Conservation (phyloP, 1,139 yeast species). For the Taphrina deformans region DNA sequence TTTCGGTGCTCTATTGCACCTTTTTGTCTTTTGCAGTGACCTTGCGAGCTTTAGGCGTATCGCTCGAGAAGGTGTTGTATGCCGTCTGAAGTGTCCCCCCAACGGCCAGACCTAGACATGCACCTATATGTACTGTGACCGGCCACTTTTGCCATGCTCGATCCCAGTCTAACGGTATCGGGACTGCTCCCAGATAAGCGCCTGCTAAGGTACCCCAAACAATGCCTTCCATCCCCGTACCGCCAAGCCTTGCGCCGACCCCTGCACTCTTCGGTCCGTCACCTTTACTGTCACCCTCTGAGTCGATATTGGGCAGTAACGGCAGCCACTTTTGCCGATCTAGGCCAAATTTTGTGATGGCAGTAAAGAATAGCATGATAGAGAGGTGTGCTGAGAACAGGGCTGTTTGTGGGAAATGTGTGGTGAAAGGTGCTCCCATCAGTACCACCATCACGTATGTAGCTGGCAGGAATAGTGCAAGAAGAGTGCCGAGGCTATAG, state of each 20-base stretch:
- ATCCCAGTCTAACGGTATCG: constrained; percentile 97
- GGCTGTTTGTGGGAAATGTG: constrained; percentile 2
- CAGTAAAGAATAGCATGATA: neutral
- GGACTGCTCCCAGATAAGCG: constrained; percentile 90
- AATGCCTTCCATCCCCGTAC: constrained; percentile 9
- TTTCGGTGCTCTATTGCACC: neutral
- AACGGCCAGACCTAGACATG: constrained; percentile 65
- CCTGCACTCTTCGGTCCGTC: neutral
- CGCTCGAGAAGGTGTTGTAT: neutral
- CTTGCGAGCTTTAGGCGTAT: neutral
- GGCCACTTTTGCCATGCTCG: constrained; percentile 98
- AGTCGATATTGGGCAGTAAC: neutral
- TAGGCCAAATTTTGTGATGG: constrained; percentile 1
- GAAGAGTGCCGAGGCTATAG: constrained; percentile 1
- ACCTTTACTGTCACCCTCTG: neutral
- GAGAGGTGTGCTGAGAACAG: constrained; percentile 4
- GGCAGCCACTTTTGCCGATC: neutral
- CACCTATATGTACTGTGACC: constrained; percentile 81
- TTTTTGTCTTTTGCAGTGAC: neutral
- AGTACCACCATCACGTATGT: constrained; percentile 5
- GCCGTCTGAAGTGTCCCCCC: constrained; percentile 48
- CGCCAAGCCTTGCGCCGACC: neutral
- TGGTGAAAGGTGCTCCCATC: constrained; percentile 31
- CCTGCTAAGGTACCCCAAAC: constrained; percentile 59
- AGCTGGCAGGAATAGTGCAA: constrained; percentile 1